Base-by-base conservation (phyloP, 139 green algal genomes). In the Chlorella sp. region DNA sequence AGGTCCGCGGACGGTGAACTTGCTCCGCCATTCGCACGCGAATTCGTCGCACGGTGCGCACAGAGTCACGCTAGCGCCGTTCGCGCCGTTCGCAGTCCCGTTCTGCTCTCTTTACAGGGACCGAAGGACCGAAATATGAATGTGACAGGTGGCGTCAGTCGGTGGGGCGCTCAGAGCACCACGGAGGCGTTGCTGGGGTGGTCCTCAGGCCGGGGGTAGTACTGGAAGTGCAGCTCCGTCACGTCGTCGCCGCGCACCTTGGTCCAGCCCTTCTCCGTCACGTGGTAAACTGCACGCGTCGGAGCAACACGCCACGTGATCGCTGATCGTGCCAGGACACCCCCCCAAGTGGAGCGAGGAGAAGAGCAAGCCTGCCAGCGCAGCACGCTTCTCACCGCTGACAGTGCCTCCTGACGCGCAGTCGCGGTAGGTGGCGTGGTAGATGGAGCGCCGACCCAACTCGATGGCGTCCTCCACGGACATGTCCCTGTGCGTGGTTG, bases 401-500 rank as follows among this genome's bases (percentile, higher is more conserved):
- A 97, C 94, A 17, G 92, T 99, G 64, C 96, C 96, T 49, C 96
- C 96, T 34, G 85, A 95, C 27, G 91, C 91, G n/a, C 93, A 93
- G 81, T 99, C 96, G 6, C 96, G 82, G 83, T 98, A 99, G 31
- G 93, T 97, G 60, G 96, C 96, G 78, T 99, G 96, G 85, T 98
- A 99, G 81, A 99, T 99, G 60, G 96, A 82, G 5, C 95, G 78
- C 55, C 86, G 83, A 5, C 88, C 96, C 64, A 99, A 83, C 86
- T 99, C 95, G 49, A 93, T 80, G 0, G 96, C 96, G 50, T 98
- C 93, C 26, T 97, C 63, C 63, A 69, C 31, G 20, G 20, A 31
- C 63, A 69, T 31, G 31, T 69, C 33, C 63, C 63, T 69, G 63
- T n/a, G n/a, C n/a, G n/a, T n/a, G n/a, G n/a, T n/a, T n/a, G n/a